Conservation (phyloP, 129 eudicot species). For the Arctium lappa region DNA sequence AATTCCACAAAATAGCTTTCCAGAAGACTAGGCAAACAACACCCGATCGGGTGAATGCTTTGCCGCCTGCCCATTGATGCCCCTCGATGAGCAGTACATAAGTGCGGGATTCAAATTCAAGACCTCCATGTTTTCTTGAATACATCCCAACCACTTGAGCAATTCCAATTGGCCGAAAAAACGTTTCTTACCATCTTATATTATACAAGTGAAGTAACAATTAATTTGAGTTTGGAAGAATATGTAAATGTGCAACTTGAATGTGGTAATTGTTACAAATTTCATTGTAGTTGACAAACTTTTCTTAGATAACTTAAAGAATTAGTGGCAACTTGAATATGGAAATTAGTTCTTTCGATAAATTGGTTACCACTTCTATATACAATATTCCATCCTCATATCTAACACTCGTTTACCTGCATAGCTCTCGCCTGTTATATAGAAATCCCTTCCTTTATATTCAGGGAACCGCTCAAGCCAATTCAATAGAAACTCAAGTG, state of each 20-base stretch:
- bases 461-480: slow-evolving; percentile 96
- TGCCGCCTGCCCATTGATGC: too few relatives aligned
- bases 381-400: background rate
- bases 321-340: background rate
- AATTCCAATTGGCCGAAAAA: too few relatives aligned
- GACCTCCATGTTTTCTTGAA: too few relatives aligned
- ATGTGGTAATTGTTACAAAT: too few relatives aligned
- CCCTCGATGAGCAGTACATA: too few relatives aligned
- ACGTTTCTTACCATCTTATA: background rate
- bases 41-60: too few relatives aligned
- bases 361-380: background rate
- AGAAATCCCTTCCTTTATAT: slow-evolving; percentile 91
- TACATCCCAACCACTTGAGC: too few relatives aligned
- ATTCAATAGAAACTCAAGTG: slow-evolving; percentile 61
- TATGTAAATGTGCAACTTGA: too few relatives aligned
- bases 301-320: background rate
- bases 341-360: background rate
- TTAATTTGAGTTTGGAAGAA: too few relatives aligned
- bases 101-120: too few relatives aligned
- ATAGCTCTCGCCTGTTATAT: slow-evolving; percentile 87
- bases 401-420: slow-evolving; percentile 50
- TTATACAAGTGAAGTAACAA: background rate
- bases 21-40: too few relatives aligned
- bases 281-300: too few relatives aligned
- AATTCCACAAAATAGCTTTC: background rate